These are phyloP conservation scores for Exophiala dermatitidis DNA, from an alignment of 2,329 filamentous ascomycete species.

Conservation along the genomic window DNA sequence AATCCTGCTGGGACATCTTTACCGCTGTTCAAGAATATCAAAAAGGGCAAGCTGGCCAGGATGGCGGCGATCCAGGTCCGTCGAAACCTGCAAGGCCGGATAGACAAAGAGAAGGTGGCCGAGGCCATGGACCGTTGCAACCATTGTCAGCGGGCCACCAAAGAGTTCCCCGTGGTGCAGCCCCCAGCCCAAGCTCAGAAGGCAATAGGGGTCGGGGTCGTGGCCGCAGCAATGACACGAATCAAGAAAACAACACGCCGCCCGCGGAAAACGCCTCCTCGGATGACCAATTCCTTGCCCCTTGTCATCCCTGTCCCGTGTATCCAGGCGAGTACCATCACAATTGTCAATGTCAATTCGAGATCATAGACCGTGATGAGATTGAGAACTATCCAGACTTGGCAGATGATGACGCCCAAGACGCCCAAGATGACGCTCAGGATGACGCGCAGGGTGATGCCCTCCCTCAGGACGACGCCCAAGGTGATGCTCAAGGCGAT, in stretches of 20 bases:
- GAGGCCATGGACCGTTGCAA: not conserved
- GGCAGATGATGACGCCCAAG: not conserved
- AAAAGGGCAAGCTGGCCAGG: not conserved
- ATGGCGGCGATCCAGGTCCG: too few species aligned
- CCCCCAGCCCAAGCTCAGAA: not conserved
- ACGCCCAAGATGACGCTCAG: not conserved
- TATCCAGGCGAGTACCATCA: constrained; percentile 18
- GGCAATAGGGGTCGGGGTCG: too few species aligned
- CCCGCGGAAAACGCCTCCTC: not conserved
- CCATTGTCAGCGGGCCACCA: not conserved
- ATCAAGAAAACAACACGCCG: constrained; percentile 6
- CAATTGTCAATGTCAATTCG: not conserved
- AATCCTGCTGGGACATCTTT: not conserved
- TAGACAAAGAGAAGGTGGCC: not conserved
- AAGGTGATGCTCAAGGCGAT: not conserved
- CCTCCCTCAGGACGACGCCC: too few species aligned
- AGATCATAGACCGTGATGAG: not conserved
- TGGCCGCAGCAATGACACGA: not conserved
- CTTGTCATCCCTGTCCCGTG: constrained; percentile 15
- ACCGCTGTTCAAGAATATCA: not conserved
- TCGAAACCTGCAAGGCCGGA: not conserved
- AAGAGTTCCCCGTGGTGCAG: not conserved
- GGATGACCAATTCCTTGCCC: not conserved
- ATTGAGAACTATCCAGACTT: not conserved
- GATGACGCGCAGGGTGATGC: not conserved